Base-by-base conservation (phyloP, 257 asterid genomes). In the Lavandula angustifolia region DNA sequence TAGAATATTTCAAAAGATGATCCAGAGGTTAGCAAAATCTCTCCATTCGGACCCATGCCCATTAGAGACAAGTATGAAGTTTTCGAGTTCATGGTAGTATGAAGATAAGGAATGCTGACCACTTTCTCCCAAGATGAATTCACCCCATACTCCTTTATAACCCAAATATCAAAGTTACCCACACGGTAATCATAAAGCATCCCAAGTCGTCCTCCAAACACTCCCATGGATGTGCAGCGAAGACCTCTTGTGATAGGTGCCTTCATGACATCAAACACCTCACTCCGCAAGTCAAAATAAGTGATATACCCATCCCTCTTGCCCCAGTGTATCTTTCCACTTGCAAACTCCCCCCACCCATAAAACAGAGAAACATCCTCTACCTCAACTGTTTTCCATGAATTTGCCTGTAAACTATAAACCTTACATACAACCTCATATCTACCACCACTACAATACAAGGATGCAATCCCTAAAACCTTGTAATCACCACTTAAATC, bases 91-190 rank as follows among this genome's bases (percentile, higher is more conserved):
- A 22, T 49, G 0, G 72, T 64, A 58, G 8, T 8, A 34, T 35
- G 11, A 43, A 43, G 22, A 27, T 32, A 48, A 48, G 81, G 71
- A 60, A 83, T 10, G 1, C 71, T 55, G 27, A 40, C 60, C 65
- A 80, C 44, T 56, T 73, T 81, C 49, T 31, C 31, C 88, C 85
- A 84, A n/a, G 81, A 78, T 5, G 78, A 81, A 11, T 52, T 73
- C 32, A 76, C 78, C 13, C 85, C 86, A 41, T 83, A 76, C 38
- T 81, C 63, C 70, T 80, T 84, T 89, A 84, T 53, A 49, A 75
- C 76, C 95, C 87, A 84, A 32, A 84, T 18, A 75, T 80, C 83
- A 1, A 42, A 44, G 13, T 49, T 22, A 11, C 11, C 3, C 0
- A 0, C 7, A 59, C 57, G 41, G 48, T 22, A 1, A 22, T 71